Base-by-base conservation (phyloP, 129 eudicot species). In the Flaveria ramosissima region DNA sequence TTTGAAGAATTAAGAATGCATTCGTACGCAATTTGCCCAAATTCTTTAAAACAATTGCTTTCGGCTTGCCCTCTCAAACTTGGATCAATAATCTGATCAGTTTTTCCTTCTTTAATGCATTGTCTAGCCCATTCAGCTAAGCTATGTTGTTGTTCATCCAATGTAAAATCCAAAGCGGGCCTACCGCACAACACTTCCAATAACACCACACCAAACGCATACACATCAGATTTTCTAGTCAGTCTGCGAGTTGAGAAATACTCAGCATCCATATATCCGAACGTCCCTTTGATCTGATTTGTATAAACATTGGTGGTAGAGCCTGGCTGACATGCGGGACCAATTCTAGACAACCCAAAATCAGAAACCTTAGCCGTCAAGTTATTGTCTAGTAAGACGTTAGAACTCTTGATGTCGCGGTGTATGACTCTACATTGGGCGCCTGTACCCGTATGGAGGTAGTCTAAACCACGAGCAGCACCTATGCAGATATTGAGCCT, bases 161-260 rank as follows among this genome's bases (percentile, higher is more conserved):
- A 53, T 3, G 69, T 80, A 20, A 68, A 51, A 66, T 88, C 87
- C 67, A 88, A 52, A 51, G 89, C 87, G 17, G 80, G 87, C 77
- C 87, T 85, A 56, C 87, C 92, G 67, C 82, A 83, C 60, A 83
- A 70, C 70, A 47, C 78, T 75, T 83, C 84, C 48, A 74, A 65
- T 36, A 85, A 77, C 19, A 82, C 92, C 50, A 88, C 89, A 9
- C 85, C 87, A 41, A 84, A 88, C 21, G 87, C 79, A 71, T 85
- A 88, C 55, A 79, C 88, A 45, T 88, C 87, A 21, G 87, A 74
- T 65, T 77, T 87, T 70, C 85, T 21, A 0, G 92, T 84, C 4
- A 72, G 62, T 74, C 68, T 77, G 21, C 32, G 80, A 63, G 85
- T 82, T 52, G 72, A 17, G 74, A 71, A 70, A 77, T 77, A 82